Conservation (phyloP, 2,329 filamentous ascomycete species). For the Aspergillus costaricaensis region DNA sequence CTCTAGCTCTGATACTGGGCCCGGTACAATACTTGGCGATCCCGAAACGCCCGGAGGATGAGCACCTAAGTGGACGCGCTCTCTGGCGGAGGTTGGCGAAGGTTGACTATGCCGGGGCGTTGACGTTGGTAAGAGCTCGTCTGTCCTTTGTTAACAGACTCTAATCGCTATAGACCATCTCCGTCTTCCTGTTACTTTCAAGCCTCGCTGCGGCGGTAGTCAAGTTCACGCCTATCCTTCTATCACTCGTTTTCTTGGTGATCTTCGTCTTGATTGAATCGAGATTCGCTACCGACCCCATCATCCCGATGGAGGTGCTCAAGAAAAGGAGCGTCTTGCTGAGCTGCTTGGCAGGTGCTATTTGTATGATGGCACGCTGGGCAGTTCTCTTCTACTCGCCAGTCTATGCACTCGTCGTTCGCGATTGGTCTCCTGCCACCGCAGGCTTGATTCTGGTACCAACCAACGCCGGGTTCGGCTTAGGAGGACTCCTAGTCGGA, state of each 20-base stretch:
- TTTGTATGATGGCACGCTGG: constrained; percentile 81
- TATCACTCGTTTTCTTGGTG: constrained; percentile 62
- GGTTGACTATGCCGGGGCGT: constrained; percentile 74
- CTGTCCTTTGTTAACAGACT: background rate
- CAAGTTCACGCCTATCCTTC: constrained; percentile 58
- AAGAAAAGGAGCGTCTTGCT: constrained; percentile 70
- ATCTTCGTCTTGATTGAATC: constrained; percentile 64
- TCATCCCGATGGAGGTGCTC: constrained; percentile 72
- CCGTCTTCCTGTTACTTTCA: constrained; percentile 72
- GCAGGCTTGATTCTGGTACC: constrained; percentile 77
- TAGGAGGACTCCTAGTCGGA: constrained; percentile 72
- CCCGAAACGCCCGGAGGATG: constrained; percentile 50
- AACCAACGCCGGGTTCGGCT: constrained; percentile 76
- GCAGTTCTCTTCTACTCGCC: constrained; percentile 78
- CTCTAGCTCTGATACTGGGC: constrained; percentile 63
- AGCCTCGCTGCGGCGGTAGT: constrained; percentile 67
- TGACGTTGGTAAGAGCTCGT: constrained; percentile 57
- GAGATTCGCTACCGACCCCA: constrained; percentile 65
- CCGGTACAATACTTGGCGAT: constrained; percentile 66
- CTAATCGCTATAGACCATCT: constrained; percentile 50
- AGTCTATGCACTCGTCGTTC: constrained; percentile 75
- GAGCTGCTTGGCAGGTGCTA: constrained; percentile 72
- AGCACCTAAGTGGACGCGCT: constrained; percentile 40
- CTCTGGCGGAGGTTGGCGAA: constrained; percentile 58
- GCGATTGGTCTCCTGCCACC: constrained; percentile 66